Base-by-base conservation (phyloP, 306 rosid species). In the Castanea sativa region DNA sequence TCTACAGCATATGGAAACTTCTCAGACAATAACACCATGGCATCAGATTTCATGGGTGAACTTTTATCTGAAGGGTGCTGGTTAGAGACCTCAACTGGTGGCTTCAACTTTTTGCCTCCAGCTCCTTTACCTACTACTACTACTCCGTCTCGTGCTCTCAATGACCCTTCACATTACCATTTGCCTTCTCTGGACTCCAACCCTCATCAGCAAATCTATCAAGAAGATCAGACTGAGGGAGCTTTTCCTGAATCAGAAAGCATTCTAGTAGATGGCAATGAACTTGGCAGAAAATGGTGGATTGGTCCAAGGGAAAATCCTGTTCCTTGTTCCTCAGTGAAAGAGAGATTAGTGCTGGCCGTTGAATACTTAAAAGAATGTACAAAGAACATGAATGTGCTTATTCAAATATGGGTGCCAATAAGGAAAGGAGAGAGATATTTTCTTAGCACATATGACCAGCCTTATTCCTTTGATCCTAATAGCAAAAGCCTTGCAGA, bases 341-440 rank as follows among this genome's bases (percentile, higher is more conserved):
- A 85, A 76, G 92, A 90, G 5, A 85, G 92, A 73, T 16, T 88
- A n/a, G 74, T 82, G 49, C 41, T 83, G 71, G 91, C 89, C 0
- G 70, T 90, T 29, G 86, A 76, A 1, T 85, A 82, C 84, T 29
- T 88, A 29, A 83, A 81, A 78, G 88, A 90, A 20, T 77, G 78
- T 63, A 83, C 85, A 1, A 87, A 76, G 71, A 76, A 80, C 33
- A 55, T 57, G 43, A 84, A 85, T 63, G 79, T 81, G 0, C 72
- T 81, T 9, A 82, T 91, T 72, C 92, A 91, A 79, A 75, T 91
- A 57, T 89, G 95, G 92, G 88, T 89, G 20, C 92, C 92, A 0
- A 59, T 71, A 6, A 55, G 74, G 11, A 77, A 69, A 71, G 82
- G 63, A 1, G 87, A 74, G 8, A 75, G 58, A 19, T 38, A 60